Evolutionary conservation across 345 rosid species (phyloP).

Genomic region (Clarkia xantiana): DNA sequence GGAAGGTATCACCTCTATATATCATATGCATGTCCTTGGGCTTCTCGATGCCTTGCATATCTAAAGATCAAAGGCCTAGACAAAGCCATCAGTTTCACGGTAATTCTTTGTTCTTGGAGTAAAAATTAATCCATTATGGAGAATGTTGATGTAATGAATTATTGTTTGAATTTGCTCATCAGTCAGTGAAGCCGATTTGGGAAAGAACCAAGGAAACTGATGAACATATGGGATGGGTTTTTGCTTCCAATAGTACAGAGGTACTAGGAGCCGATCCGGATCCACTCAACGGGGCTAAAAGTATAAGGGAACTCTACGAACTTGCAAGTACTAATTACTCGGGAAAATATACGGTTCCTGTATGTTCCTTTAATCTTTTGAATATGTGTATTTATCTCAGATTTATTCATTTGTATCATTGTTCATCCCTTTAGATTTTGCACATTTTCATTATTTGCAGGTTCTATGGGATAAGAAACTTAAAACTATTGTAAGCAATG

Average conservation of each 20-base stretch:
- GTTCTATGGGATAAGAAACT: constrained; percentile 45
- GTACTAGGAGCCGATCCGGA: constrained; percentile 72
- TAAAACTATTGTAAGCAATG: constrained; percentile 34
- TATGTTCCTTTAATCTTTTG: constrained; percentile 21
- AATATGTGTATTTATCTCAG: not conserved
- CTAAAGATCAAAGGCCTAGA: constrained; percentile 81
- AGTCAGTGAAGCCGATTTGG: constrained; percentile 86
- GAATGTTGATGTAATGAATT: too few species aligned
- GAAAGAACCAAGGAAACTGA: constrained; percentile 70
- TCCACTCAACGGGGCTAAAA: constrained; percentile 59
- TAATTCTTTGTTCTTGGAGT: constrained; percentile 7
- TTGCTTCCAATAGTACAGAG: constrained; percentile 42
- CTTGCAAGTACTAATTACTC: constrained; percentile 62
- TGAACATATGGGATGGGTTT: constrained; percentile 91
- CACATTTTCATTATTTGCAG: constrained; percentile 9
- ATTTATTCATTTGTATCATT: not conserved
- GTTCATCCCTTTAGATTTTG: constrained; percentile 5
- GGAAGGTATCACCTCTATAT: constrained; percentile 90
- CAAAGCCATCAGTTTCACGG: constrained; percentile 63
- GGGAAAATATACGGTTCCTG: constrained; percentile 84
- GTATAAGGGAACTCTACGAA: constrained; percentile 62
- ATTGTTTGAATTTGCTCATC: constrained; percentile 5
- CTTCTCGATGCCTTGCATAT: constrained; percentile 71
- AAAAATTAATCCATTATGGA: too few species aligned
- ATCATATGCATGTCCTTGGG: constrained; percentile 98